A percentile compares a stretch with the other conserved stretches of the same genome.
phyloP scores from a whole-genome alignment of 768 basidiomycete species.

The Suillus subalutaceus region DNA sequence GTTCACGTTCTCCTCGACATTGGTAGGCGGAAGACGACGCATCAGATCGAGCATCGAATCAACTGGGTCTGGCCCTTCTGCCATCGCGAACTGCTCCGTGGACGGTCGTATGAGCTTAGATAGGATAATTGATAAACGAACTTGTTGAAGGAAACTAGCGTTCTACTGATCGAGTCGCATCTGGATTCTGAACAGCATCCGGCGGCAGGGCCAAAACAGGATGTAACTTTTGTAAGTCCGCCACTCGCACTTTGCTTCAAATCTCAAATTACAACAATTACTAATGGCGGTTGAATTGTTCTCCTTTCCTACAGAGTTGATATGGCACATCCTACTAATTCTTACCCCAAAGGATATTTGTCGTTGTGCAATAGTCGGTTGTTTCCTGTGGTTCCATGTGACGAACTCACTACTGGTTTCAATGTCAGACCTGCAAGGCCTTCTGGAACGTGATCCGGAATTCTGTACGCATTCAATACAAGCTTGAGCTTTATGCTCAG shows the following conservation, averaged over 20 bases:
- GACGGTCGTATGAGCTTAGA: not conserved
- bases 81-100: constrained; percentile 44
- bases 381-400: not conserved
- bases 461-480: too few species aligned
- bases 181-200: not conserved
- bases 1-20: constrained; percentile 85
- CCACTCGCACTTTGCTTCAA: too few species aligned
- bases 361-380: not conserved
- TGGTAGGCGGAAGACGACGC: constrained; percentile 91
- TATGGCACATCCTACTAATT: not conserved
- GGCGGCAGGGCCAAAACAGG: constrained; percentile 1
- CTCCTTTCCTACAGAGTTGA: not conserved
- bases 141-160: not conserved
- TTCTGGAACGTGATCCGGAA: not conserved
- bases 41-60: constrained; percentile 96
- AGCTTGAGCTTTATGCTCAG: not conserved
- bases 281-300: not conserved
- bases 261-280: not conserved
- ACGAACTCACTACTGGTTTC: not conserved
- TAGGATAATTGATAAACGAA: not conserved
- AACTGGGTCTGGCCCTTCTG: constrained; percentile 56
- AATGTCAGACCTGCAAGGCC: not conserved
- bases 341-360: not conserved
- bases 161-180: not conserved
- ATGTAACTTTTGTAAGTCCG: not conserved